Conservation (phyloP, 768 basidiomycete genomes). For the Suillus placidus region DNA sequence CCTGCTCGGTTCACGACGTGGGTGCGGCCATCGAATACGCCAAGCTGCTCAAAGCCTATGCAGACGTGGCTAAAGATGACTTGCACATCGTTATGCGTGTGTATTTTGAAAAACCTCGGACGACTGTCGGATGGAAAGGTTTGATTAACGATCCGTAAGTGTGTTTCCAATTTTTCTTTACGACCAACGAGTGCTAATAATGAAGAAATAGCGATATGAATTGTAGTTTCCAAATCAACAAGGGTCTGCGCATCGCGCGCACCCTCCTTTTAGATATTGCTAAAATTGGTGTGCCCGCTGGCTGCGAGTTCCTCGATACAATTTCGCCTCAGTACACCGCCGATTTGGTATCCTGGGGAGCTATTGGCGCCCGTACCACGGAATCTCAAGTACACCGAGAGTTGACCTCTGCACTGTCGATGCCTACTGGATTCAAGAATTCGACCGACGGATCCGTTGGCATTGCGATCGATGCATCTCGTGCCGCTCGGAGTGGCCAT, state of each 20-base stretch:
- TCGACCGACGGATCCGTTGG: constrained; percentile 92
- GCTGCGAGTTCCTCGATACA: constrained; percentile 94
- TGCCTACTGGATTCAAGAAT: constrained; percentile 99
- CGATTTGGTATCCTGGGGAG: constrained; percentile 93
- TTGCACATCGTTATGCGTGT: constrained; percentile 96
- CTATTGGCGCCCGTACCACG: constrained; percentile 92
- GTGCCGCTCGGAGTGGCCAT: constrained; percentile 87
- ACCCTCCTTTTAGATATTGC: constrained; percentile 86
- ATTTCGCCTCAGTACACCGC: constrained; percentile 88
- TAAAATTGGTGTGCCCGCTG: constrained; percentile 88
- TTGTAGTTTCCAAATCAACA: constrained; percentile 93
- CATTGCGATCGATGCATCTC: constrained; percentile 94
- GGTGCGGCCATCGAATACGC: constrained; percentile 90
- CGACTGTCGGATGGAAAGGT: constrained; percentile 99
- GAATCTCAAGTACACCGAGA: constrained; percentile 94
- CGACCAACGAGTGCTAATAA: background rate
- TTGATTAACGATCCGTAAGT: constrained; percentile 88
- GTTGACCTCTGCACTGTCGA: constrained; percentile 82
- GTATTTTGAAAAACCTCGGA: constrained; percentile 97
- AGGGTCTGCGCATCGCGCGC: constrained; percentile 87
- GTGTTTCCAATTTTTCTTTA: background rate
- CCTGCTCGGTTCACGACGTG: constrained; percentile 93
- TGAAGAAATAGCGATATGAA: constrained; percentile 63
- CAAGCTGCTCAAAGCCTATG: constrained; percentile 73
- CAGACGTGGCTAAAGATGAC: constrained; percentile 79